phyloP scores from a whole-genome alignment of 2,329 filamentous ascomycete species.

The Fusarium albosuccineum region DNA sequence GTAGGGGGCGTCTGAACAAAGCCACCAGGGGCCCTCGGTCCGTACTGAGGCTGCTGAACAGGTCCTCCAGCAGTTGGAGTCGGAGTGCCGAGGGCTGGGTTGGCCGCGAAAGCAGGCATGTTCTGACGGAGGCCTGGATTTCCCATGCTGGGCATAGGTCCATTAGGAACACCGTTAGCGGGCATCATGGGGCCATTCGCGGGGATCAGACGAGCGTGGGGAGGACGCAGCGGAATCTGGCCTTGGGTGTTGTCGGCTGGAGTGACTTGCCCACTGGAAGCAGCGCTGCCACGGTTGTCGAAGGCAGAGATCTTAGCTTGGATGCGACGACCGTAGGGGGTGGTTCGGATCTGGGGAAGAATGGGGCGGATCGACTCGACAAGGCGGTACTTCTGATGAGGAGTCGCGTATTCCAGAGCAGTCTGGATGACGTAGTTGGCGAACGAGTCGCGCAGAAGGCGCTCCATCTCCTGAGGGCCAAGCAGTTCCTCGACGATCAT shows the following conservation, averaged over 20 bases:
- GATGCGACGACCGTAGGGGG: slow-evolving; percentile 94
- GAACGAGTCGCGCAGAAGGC: slow-evolving; percentile 89
- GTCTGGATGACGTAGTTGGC: slow-evolving; percentile 99
- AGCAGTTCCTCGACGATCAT: slow-evolving; percentile 88
- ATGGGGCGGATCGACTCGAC: slow-evolving; percentile 89
- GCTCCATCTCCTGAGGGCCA: slow-evolving; percentile 81
- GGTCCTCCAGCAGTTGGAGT: slow-evolving; percentile 43
- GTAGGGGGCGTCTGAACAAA: slow-evolving; percentile 42
- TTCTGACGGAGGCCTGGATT: slow-evolving; percentile 49
- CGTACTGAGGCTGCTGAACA: slow-evolving; percentile 49
- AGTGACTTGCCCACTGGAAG: slow-evolving; percentile 64
- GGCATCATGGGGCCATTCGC: slow-evolving; percentile 55
- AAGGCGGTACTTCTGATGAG: slow-evolving; percentile 78
- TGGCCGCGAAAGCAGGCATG: slow-evolving; percentile 52
- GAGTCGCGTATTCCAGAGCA: slow-evolving; percentile 86
- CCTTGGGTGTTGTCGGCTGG: slow-evolving; percentile 66
- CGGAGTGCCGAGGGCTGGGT: slow-evolving; percentile 50
- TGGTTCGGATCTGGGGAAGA: slow-evolving; percentile 86
- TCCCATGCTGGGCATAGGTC: slow-evolving; percentile 37
- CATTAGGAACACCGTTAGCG: slow-evolving; percentile 45
- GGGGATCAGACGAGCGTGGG: slow-evolving; percentile 58
- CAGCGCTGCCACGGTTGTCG: slow-evolving; percentile 61
- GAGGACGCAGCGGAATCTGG: slow-evolving; percentile 64
- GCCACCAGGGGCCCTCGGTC: slow-evolving; percentile 44
- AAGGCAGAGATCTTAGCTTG: slow-evolving; percentile 83